These are phyloP conservation scores for Halteria grandinella DNA, from an alignment of 73 alveolate species.

Conservation along the genomic window DNA sequence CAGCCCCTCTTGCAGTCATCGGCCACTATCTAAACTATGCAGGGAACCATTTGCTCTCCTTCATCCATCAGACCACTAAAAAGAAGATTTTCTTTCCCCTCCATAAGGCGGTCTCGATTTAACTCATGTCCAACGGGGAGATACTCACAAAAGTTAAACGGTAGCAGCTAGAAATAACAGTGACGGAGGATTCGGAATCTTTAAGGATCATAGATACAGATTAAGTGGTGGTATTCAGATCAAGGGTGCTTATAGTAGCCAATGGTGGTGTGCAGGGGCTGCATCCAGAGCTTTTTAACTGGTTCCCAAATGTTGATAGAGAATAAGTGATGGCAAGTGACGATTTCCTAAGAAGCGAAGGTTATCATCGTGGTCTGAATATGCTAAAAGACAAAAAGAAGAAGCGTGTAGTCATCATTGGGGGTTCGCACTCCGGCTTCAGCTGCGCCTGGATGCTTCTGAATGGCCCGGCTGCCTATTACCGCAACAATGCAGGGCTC, in stretches of 20 bases:
- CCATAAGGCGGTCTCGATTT: slow-evolving; percentile 52
- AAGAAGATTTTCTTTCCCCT: slow-evolving; percentile 58
- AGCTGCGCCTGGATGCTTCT: slow-evolving; percentile 72
- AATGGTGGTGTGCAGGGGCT: slow-evolving; percentile 45
- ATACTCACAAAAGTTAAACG: slow-evolving; percentile 34
- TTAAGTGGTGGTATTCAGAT: slow-evolving; percentile 38
- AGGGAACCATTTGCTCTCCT: slow-evolving; percentile 57
- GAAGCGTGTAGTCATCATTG: slow-evolving; percentile 63
- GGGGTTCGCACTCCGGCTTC: slow-evolving; percentile 78
- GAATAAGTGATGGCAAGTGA: slow-evolving; percentile 44
- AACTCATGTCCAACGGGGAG: slow-evolving; percentile 55
- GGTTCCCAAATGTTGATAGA: slow-evolving; percentile 44
- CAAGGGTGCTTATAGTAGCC: slow-evolving; percentile 46
- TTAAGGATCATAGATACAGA: slow-evolving; percentile 13
- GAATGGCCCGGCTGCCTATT: slow-evolving; percentile 66
- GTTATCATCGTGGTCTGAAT: slow-evolving; percentile 36
- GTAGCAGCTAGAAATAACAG: slow-evolving; percentile 38
- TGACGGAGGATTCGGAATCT: slow-evolving; percentile 16
- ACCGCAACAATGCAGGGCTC: slow-evolving; percentile 26
- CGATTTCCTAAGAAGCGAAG: slow-evolving; percentile 29
- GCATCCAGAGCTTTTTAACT: slow-evolving; percentile 40
- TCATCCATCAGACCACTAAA: slow-evolving; percentile 44
- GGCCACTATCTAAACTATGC: slow-evolving; percentile 67
- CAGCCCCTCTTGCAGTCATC: slow-evolving; percentile 60
- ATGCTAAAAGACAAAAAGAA: slow-evolving; percentile 5